Evolutionary conservation across 139 green algal genomes (phyloP), one percentile per base, ranked within the genome.

Genomic region (Trebouxia sp.): DNA sequence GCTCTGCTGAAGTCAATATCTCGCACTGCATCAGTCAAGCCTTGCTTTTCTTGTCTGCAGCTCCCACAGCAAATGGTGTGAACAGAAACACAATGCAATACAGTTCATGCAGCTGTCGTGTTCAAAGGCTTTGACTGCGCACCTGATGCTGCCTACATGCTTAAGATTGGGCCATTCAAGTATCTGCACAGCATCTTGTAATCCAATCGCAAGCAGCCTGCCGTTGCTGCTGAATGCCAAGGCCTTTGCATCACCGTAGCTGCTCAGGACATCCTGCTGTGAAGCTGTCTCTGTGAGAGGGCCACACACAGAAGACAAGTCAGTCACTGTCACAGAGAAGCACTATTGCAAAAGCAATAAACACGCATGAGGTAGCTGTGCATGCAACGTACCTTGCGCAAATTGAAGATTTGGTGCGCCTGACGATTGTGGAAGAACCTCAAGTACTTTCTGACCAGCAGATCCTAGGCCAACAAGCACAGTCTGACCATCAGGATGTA

Each of bases 1-100:
- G 26, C 81, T 24, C 41, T 48, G 81, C 81, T 85, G 74, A 85
- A 85, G 62, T 81, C 74, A 6, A 85, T 15, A 41, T 85, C 81
- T 6, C 75, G 42, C 24, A 85, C 30, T 22, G 72, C 56, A 48
- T 78, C 74, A 26, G 28, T 67, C 39, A 85, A n/a, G 3, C 56
- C 81, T 17, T 72, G 32, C 24, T 81, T 72, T 22, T 43, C 32
- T 45, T 43, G 37, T 42, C 62, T 72, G 62, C 32, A 72, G 26
- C 4, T 12, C 10, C n/a, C 14, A 43, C 22, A 30, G 32, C 62
- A 45, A 3, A 14, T 47, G 30, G 42, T 2, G 3, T n/a, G 17
- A 69, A 69, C 56, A 69, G 56, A 69, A 37, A 30, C 30, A 30
- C 28, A 38, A 26, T 38, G 20, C 42, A 41, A 38, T 48, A 8